phyloP scores from a whole-genome alignment of 768 basidiomycete species.

The Glaciozyma antarctica region DNA sequence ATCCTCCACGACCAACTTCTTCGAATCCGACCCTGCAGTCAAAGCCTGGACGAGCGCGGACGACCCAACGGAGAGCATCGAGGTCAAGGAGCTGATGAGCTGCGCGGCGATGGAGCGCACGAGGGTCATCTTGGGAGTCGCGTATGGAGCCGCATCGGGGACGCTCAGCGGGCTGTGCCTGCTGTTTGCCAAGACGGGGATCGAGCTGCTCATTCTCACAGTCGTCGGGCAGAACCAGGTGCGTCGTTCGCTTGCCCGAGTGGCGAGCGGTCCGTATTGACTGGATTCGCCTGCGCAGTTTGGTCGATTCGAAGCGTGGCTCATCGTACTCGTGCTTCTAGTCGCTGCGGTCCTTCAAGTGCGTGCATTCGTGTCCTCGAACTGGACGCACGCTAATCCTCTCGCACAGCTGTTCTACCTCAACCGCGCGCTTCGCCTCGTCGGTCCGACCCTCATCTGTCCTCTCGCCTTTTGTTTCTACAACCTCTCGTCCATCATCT shows the following conservation, averaged over 20 bases:
- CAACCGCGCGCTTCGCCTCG: slow-evolving; percentile 52
- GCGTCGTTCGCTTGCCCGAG: slow-evolving; percentile 43
- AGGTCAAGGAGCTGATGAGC: not conserved
- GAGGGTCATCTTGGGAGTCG: slow-evolving; percentile 60
- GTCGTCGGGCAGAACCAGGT: slow-evolving; percentile 58
- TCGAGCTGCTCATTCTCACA: slow-evolving; percentile 74
- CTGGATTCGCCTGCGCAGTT: slow-evolving; percentile 33
- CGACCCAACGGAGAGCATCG: not conserved
- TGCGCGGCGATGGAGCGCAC: slow-evolving; percentile 40
- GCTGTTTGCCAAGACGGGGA: slow-evolving; percentile 85
- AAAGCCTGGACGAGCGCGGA: not conserved
- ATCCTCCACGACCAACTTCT: not conserved
- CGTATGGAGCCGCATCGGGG: slow-evolving; percentile 78
- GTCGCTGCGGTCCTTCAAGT: slow-evolving; percentile 66
- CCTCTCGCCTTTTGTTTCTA: slow-evolving; percentile 82
- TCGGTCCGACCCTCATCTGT: slow-evolving; percentile 51
- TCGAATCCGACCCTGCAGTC: not conserved
- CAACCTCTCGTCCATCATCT: slow-evolving; percentile 82
- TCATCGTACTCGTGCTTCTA: slow-evolving; percentile 60
- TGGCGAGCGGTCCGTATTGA: not conserved
- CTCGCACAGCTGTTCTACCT: slow-evolving; percentile 38
- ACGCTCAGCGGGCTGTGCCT: slow-evolving; percentile 86
- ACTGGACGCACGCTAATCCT: not conserved
- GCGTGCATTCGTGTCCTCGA: not conserved
- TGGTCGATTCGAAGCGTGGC: slow-evolving; percentile 49